Evolutionary conservation across 106 monocot genomes (phyloP).

Genomic region (Hemerocallis citrina): DNA sequence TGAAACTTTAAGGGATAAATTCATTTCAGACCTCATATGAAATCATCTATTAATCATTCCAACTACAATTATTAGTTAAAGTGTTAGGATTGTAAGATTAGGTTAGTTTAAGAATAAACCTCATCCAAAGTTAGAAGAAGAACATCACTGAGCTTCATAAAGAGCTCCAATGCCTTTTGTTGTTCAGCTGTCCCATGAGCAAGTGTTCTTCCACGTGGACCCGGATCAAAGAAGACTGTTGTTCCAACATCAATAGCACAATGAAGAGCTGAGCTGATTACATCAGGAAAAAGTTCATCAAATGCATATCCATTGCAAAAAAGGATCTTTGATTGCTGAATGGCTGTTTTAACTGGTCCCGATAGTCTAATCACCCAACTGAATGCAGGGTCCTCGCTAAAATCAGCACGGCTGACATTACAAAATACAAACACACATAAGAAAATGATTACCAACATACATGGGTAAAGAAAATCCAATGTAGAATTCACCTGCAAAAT

Average conservation of each 20-base stretch:
- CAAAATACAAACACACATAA: background rate
- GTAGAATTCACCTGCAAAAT: conserved; percentile 68
- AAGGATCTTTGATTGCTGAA: conserved; percentile 63
- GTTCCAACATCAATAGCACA: conserved; percentile 70
- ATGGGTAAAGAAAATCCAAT: background rate
- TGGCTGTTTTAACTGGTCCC: conserved; percentile 37
- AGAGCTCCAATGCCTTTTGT: conserved; percentile 39
- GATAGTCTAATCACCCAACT: conserved; percentile 72
- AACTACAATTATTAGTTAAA: background rate
- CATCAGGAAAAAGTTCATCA: conserved; percentile 69
- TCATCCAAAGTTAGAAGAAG: conserved; percentile 91
- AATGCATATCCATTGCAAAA: conserved; percentile 97
- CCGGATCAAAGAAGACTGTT: conserved; percentile 87
- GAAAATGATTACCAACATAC: background rate
- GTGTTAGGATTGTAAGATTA: background rate
- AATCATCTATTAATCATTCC: background rate
- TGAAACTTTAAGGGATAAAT: too few species aligned
- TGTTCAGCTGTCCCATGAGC: conserved; percentile 45
- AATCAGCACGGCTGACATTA: conserved; percentile 71
- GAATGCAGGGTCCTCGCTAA: conserved; percentile 78
- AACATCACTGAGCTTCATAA: conserved; percentile 73
- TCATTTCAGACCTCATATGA: too few species aligned
- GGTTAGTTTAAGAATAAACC: conserved; percentile 23
- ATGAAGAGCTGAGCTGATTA: conserved; percentile 68
- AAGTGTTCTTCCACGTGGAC: conserved; percentile 69